Evolutionary conservation across 192 early-diverging fungal species (phyloP), one percentile per base, ranked within the genome.

Genomic region (Dissophora globulifera): DNA sequence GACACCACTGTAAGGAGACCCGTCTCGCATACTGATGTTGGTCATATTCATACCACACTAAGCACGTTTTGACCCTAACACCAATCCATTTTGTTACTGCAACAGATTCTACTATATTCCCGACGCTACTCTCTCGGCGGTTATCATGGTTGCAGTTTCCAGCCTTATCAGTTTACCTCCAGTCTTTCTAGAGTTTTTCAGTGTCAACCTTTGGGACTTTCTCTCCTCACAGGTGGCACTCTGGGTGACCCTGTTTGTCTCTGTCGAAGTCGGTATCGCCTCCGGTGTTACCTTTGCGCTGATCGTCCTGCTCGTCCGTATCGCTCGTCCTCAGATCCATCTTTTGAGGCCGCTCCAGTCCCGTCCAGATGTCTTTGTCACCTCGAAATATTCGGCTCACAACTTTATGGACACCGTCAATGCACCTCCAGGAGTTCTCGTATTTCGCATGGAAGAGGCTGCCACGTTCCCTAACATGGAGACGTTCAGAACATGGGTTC

Each of bases 71-170:
- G 43, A 45, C 4, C n/a, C 16, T 45, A 9, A 45, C 43, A 45
- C n/a, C 17, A 10, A 38, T 41, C n/a, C 22, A 5, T 48, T 27
- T 6, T 60, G 30, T 47, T 5, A 7, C 30, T 2, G 31, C 25
- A 8, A 27, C 30, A 64, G 72, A 9, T 92, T 97, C 71, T 91
- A 87, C 74, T 95, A 90, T 70, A 94, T 97, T 35, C 92, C 95
- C 0, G 84, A 81, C 32, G 88, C 94, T 12, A 74, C 83, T 0
- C 80, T 97, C 5, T 84, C 91, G 10, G 35, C 62, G 17, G 62
- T 64, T 0, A 64, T 64, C 6, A 64, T 64, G 26, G 62, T 64
- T 15, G 62, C 62, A 0, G 62, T 64, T 11, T 64, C 62, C 15
- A 46, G 62, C 32, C 51, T 64, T 0, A 45, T 64, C 62, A 54